These are phyloP conservation scores for Tricholoma hemisulphureum DNA, from an alignment of 768 basidiomycete genomes.

Conservation along the genomic window DNA sequence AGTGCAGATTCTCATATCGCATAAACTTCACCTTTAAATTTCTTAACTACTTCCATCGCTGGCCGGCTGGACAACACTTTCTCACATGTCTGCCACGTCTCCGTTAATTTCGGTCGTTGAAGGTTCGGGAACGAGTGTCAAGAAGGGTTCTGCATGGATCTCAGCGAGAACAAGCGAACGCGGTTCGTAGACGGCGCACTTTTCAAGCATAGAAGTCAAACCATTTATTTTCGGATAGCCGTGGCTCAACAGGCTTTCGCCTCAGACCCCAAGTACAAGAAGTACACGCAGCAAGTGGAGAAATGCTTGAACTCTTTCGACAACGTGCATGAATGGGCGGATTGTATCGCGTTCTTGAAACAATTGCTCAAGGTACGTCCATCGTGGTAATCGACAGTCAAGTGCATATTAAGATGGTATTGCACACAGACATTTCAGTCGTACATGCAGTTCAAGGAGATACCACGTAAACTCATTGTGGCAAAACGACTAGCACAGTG, in stretches of 20 bases:
- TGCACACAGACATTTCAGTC: conserved; percentile 79
- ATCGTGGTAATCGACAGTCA: background rate
- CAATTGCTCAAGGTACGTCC: conserved; percentile 78
- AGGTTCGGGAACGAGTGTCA: conserved; percentile 32
- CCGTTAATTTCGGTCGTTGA: conserved; percentile 31
- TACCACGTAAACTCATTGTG: conserved; percentile 91
- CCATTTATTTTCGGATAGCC: conserved; percentile 26
- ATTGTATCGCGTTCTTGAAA: conserved; percentile 96
- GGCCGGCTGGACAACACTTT: conserved; percentile 12
- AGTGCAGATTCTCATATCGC: too few relatives aligned
- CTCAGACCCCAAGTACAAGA: conserved; percentile 91
- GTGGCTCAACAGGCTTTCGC: conserved; percentile 55
- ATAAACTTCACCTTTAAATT: conserved; percentile 12
- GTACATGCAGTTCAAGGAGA: conserved; percentile 92
- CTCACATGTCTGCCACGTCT: conserved; percentile 19
- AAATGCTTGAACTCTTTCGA: conserved; percentile 91
- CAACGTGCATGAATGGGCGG: conserved; percentile 98
- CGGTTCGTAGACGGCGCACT: conserved; percentile 35
- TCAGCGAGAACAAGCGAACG: conserved; percentile 48
- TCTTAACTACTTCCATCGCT: conserved; percentile 12
- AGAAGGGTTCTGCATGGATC: conserved; percentile 41
- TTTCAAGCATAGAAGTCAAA: background rate
- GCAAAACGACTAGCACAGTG: conserved; percentile 95
- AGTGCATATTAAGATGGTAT: background rate
- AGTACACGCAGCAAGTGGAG: conserved; percentile 90